A percentile compares a stretch with the other conserved stretches of the same genome.
Conservation (phyloP, 768 basidiomycete genomes). For the Coprinopsis strossmayeri region DNA sequence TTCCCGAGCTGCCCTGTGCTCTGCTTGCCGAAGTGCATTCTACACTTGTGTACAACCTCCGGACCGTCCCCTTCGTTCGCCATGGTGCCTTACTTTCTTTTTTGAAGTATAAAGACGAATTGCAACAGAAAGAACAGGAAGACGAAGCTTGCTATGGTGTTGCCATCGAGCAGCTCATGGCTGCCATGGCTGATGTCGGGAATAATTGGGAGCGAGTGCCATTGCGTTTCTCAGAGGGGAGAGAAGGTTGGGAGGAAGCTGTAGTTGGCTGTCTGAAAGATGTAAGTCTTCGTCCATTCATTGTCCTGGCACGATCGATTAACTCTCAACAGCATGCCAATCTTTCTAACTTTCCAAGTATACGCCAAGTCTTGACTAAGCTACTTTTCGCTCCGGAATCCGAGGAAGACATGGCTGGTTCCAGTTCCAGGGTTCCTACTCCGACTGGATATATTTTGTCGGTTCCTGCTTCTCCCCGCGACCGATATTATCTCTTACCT, state of each 20-base stretch:
- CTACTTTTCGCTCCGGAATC: constrained; percentile 65
- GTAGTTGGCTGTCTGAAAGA: constrained; percentile 85
- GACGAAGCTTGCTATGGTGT: constrained; percentile 47
- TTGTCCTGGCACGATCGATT: too few species aligned
- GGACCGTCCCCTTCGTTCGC: constrained; percentile 73
- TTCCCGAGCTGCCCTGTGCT: constrained; percentile 60
- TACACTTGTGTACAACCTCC: constrained; percentile 79
- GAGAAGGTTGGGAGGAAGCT: constrained; percentile 90
- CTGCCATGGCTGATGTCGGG: constrained; percentile 73
- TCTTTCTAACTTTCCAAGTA: constrained; percentile 59
- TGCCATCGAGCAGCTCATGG: constrained; percentile 53
- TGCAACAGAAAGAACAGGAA: constrained; percentile 32
- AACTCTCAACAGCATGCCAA: constrained; percentile 90
- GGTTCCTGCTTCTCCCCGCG: constrained; percentile 44
- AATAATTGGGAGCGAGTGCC: constrained; percentile 83
- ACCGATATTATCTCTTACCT: constrained; percentile 70
- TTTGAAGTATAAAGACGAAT: constrained; percentile 36
- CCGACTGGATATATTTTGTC: constrained; percentile 36
- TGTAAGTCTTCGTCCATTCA: constrained; percentile 43
- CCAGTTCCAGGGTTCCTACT: constrained; percentile 42
- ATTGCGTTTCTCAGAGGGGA: constrained; percentile 62
- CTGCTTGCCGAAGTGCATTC: constrained; percentile 88
- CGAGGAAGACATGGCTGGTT: constrained; percentile 37
- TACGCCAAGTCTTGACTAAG: constrained; percentile 65
- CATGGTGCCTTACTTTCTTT: constrained; percentile 72